Evolutionary conservation across 73 alveolate genomes (phyloP).

Genomic region (Tetrahymena elliotti): DNA sequence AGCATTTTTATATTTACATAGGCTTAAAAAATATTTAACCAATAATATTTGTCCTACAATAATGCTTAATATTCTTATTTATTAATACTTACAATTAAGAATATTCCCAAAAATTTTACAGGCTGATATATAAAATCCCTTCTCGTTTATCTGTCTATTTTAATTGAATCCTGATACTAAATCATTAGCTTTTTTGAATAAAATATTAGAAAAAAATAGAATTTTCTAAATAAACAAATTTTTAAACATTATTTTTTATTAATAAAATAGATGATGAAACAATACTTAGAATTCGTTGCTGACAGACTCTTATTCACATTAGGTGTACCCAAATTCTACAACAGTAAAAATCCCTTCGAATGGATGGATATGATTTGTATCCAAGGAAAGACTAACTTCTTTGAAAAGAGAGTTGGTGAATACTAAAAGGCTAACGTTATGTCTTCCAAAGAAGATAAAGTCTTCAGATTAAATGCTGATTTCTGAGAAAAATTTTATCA

Average conservation of each 20-base stretch:
- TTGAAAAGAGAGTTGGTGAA: slow-evolving; percentile 82
- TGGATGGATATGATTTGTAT: slow-evolving; percentile 96
- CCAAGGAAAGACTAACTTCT: slow-evolving; percentile 92
- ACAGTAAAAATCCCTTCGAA: slow-evolving; percentile 82
- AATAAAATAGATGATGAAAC: slow-evolving; percentile 66
- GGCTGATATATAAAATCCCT: neutral
- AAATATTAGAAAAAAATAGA: neutral
- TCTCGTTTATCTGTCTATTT: neutral
- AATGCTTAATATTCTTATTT: neutral
- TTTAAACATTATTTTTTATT: neutral
- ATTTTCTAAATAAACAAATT: neutral
- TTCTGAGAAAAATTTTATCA: slow-evolving; percentile 3
- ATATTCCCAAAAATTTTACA: neutral
- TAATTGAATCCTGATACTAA: neutral
- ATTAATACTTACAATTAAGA: neutral
- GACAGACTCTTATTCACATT: slow-evolving; percentile 76
- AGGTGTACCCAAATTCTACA: slow-evolving; percentile 75
- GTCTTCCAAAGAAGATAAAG: slow-evolving; percentile 31
- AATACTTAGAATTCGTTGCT: slow-evolving; percentile 85
- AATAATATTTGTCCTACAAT: neutral
- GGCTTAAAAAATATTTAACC: neutral
- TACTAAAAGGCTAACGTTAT: slow-evolving; percentile 53
- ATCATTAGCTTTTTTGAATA: neutral
- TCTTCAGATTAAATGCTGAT: slow-evolving; percentile 40
- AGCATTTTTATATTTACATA: neutral